A percentile compares a stretch with the other conserved stretches of the same genome.
These are phyloP conservation scores for Sporopachydermia lactativora DNA, from an alignment of 805 yeast genomes.

Conservation along the genomic window DNA sequence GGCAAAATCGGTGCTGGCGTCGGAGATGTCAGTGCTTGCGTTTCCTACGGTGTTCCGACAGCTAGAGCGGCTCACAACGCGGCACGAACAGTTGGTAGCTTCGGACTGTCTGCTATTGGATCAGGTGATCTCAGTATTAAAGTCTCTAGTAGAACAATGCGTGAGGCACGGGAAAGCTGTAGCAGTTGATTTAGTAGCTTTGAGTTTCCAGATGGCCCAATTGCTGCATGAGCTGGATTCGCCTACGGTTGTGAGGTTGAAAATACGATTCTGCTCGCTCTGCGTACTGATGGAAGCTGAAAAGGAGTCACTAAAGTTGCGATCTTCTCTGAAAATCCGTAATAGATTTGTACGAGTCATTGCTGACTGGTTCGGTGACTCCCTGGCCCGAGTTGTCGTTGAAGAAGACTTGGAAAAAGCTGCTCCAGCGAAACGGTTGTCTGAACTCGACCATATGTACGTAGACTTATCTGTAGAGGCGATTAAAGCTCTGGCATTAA, in stretches of 20 bases:
- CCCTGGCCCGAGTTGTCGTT: conserved; percentile 4
- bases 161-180: conserved; percentile 13
- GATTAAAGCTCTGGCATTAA: conserved; percentile 8
- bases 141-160: conserved; percentile 11
- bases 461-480: conserved; percentile 10
- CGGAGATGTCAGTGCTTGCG: conserved; percentile 47
- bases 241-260: conserved; percentile 8
- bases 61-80: conserved; percentile 18
- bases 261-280: conserved; percentile 12
- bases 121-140: conserved; percentile 10
- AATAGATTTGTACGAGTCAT: conserved; percentile 12
- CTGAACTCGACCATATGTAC: conserved; percentile 9
- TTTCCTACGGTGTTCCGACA: conserved; percentile 33
- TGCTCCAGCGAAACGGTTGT: neutral
- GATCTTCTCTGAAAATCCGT: conserved; percentile 11
- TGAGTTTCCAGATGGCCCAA: conserved; percentile 11
- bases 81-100: conserved; percentile 6
- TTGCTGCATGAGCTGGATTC: conserved; percentile 7
- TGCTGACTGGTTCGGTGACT: conserved; percentile 15
- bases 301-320: conserved; percentile 13
- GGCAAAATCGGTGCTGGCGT: conserved; percentile 54
- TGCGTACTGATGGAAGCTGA: conserved; percentile 12
- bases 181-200: conserved; percentile 12
- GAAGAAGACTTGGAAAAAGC: neutral
- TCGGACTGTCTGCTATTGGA: conserved; percentile 19